These are phyloP conservation scores for Elasticomyces elasticus DNA, from an alignment of 495 filamentous ascomycete species.

Conservation along the genomic window DNA sequence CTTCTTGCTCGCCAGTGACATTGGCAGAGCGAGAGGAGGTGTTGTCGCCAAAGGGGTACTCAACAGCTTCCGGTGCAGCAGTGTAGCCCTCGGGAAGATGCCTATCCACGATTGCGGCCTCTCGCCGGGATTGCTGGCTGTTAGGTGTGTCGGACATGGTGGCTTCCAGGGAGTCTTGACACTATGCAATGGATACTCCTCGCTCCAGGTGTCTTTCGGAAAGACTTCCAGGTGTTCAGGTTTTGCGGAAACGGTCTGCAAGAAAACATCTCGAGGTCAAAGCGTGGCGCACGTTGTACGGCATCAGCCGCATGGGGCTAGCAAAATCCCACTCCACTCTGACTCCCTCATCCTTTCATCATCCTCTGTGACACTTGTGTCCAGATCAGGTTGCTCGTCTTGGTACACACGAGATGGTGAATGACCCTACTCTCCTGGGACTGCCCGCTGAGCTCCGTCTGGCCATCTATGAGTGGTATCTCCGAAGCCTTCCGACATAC, in stretches of 20 bases:
- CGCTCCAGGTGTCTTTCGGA: no score
- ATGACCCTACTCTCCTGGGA: not conserved
- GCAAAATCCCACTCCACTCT: no score
- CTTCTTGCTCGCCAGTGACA: conserved; percentile 21
- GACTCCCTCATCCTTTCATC: no score
- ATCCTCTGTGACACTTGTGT: no score
- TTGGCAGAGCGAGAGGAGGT: not conserved
- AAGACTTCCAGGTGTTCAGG: no score
- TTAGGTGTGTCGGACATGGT: conserved; percentile 19
- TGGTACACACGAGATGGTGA: no score
- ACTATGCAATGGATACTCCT: no score
- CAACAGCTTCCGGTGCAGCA: conserved; percentile 10
- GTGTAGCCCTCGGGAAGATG: conserved; percentile 21
- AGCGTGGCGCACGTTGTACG: no score
- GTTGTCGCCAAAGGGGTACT: not conserved
- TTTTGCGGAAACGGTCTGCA: no score
- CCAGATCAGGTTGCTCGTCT: no score
- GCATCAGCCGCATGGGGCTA: no score
- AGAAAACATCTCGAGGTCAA: no score
- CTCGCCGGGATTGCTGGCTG: conserved; percentile 12
- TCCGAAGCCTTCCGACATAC: not conserved
- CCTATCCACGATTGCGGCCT: conserved; percentile 22
- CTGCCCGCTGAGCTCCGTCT: not conserved
- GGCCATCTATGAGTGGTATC: not conserved
- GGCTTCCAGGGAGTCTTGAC: not conserved